Conservation (phyloP, 441 rosid species). For the Erodium moschatum region DNA sequence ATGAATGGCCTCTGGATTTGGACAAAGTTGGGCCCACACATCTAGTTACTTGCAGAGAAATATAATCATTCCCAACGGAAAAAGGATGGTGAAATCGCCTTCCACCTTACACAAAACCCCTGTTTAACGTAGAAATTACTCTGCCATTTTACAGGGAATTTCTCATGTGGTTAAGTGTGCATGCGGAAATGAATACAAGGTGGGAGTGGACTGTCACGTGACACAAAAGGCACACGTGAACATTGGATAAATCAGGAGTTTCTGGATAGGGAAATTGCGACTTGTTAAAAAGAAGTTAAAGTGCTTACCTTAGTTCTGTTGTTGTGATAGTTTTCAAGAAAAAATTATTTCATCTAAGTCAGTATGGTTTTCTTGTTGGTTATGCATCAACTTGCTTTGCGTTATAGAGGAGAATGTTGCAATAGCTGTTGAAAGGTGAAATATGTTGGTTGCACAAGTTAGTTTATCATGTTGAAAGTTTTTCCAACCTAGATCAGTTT, state of each 20-base stretch:
- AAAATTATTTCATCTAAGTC: not conserved
- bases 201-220: conserved; percentile 19
- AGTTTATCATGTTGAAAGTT: not conserved
- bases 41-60: not conserved
- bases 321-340: not conserved
- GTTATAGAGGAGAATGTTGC: not conserved
- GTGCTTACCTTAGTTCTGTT: not conserved
- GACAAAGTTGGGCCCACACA: conserved; percentile 10
- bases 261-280: not conserved
- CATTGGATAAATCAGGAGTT: conserved; percentile 6
- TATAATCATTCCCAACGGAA: not conserved
- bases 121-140: not conserved
- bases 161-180: conserved; percentile 35
- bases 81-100: not conserved
- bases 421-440: not conserved
- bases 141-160: conserved; percentile 32
- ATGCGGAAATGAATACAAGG: conserved; percentile 39
- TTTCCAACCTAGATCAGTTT: not conserved
- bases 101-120: not conserved
- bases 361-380: not conserved
- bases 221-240: conserved; percentile 15
- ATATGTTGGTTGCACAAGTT: conserved; percentile 1
- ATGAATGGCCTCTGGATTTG: not conserved
- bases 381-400: not conserved
- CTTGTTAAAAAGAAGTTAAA: conserved; percentile 2